phyloP scores from a whole-genome alignment of 2,329 filamentous ascomycete genomes.

The Aspergillus ustus region DNA sequence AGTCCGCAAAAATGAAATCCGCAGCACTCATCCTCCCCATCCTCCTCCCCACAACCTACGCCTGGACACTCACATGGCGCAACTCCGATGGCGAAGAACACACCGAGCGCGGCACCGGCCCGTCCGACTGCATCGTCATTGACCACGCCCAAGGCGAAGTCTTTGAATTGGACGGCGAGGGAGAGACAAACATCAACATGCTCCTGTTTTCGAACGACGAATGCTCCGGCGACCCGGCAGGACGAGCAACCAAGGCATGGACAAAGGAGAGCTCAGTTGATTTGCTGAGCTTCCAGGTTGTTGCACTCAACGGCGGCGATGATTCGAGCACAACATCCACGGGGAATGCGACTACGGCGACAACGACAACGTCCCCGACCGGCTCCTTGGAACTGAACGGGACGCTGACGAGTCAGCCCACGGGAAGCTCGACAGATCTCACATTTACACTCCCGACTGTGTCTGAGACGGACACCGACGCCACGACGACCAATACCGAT shows the following conservation, averaged over 20 bases:
- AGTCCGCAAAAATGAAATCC: slow-evolving; percentile 1
- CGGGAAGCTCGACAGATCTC: neutral
- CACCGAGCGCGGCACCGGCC: slow-evolving; percentile 16
- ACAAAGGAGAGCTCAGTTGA: slow-evolving; percentile 12
- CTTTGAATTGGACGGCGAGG: slow-evolving; percentile 8
- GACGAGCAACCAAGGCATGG: slow-evolving; percentile 13
- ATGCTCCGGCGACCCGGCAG: slow-evolving; percentile 14
- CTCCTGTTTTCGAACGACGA: slow-evolving; percentile 14
- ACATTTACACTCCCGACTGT: slow-evolving; percentile 4
- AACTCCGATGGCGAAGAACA: slow-evolving; percentile 6
- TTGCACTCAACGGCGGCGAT: neutral
- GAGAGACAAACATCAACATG: slow-evolving; percentile 21
- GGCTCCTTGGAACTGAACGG: neutral
- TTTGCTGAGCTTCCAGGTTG: slow-evolving; percentile 17
- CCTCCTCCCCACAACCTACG: slow-evolving; percentile 15
- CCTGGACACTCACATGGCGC: slow-evolving; percentile 22
- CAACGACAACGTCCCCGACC: neutral
- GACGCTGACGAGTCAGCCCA: neutral
- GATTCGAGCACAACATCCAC: neutral
- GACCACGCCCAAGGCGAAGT: slow-evolving; percentile 16
- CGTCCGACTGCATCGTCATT: slow-evolving; percentile 17
- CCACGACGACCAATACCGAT: neutral
- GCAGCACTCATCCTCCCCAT: slow-evolving; percentile 8
- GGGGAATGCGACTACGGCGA: neutral
- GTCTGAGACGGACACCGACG: neutral